Conservation (phyloP, 2,329 filamentous ascomycete species). For the Sporothrix luriei region DNA sequence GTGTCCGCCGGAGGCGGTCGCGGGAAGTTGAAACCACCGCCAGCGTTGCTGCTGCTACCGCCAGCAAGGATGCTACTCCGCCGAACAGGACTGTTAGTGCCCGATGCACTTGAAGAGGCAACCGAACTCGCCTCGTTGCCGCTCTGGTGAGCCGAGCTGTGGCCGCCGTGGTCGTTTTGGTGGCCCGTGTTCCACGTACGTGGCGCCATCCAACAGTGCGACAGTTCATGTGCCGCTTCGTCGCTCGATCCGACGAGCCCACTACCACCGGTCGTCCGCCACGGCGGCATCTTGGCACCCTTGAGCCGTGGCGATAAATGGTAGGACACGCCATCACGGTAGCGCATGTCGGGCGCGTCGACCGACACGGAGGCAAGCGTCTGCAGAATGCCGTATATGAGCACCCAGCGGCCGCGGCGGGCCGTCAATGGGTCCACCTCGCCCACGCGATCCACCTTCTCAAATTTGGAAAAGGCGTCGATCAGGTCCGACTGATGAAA, state of each 20-base stretch:
- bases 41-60: slow-evolving; percentile 9
- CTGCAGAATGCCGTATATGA: slow-evolving; percentile 64
- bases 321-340: slow-evolving; percentile 57
- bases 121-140: slow-evolving; percentile 29
- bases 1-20: slow-evolving; percentile 37
- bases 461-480: slow-evolving; percentile 59
- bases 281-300: slow-evolving; percentile 57
- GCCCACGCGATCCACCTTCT: slow-evolving; percentile 56
- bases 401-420: slow-evolving; percentile 62
- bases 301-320: slow-evolving; percentile 59
- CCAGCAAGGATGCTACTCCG: slow-evolving; percentile 21
- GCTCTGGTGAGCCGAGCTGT: slow-evolving; percentile 38
- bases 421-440: slow-evolving; percentile 58
- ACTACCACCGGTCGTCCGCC: slow-evolving; percentile 51
- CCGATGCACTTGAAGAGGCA: slow-evolving; percentile 34
- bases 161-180: slow-evolving; percentile 20
- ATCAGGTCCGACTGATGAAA: slow-evolving; percentile 58
- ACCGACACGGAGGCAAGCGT: slow-evolving; percentile 62
- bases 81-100: slow-evolving; percentile 37
- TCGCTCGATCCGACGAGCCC: slow-evolving; percentile 36
- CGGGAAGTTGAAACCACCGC: slow-evolving; percentile 38
- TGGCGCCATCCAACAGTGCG: slow-evolving; percentile 56
- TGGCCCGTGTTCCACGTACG: slow-evolving; percentile 45
- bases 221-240: slow-evolving; percentile 53
- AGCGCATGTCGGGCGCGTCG: slow-evolving; percentile 57